These are phyloP conservation scores for sweet orange (Citrus sinensis) DNA, from an alignment of 345 rosid genomes.

Conservation along the genomic window DVS_A1.0 CM039163.1:43898001-43898500, in stretches of 20 bases:
- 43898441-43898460: constrained; percentile 18
- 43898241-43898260: constrained; percentile 19
- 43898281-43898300: constrained; percentile 8
- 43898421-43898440: constrained; percentile 23
- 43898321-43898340: constrained; percentile 1
- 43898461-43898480: constrained; percentile 46
- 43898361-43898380: constrained; percentile 23
- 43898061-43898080: constrained; percentile 2
- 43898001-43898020: not conserved
- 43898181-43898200: constrained; percentile 40
- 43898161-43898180: constrained; percentile 36
- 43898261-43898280: constrained; percentile 14
- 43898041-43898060: not conserved
- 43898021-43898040: not conserved
- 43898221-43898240: constrained; percentile 10
- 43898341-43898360: not conserved
- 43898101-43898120: constrained; percentile 7
- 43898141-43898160: constrained; percentile 9
- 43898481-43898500: constrained; percentile 8
- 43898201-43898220: constrained; percentile 16
- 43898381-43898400: constrained; percentile 4
- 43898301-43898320: constrained; percentile 6
- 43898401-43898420: constrained; percentile 9
- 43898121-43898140: constrained; percentile 1
- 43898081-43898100: not conserved